Percentiles rank a stretch among this genome's conserved stretches.
These are phyloP conservation scores for Cladorrhinum samala DNA, from an alignment of 495 filamentous ascomycete genomes.

Conservation along the genomic window DNA sequence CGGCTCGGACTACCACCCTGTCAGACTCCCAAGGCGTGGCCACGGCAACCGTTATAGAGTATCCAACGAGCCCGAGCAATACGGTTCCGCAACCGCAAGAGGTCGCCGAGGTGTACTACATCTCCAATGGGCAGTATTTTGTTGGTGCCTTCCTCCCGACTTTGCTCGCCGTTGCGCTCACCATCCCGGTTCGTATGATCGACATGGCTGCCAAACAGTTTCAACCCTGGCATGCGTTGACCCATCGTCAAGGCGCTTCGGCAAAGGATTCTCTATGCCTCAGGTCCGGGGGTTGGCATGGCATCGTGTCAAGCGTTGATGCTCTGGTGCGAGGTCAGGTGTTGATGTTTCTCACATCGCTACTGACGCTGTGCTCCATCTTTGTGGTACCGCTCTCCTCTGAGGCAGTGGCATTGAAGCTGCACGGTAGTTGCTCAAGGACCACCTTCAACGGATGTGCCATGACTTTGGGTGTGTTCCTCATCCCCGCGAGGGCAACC, in stretches of 20 bases:
- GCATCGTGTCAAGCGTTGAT: slow-evolving; percentile 17
- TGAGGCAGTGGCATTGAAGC: slow-evolving; percentile 28
- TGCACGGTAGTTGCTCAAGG: slow-evolving; percentile 24
- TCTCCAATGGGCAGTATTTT: slow-evolving; percentile 27
- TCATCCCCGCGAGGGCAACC: slow-evolving; percentile 20
- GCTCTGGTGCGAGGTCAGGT: slow-evolving; percentile 23
- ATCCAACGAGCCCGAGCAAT: slow-evolving; percentile 17
- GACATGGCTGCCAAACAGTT: slow-evolving; percentile 30
- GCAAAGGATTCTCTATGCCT: slow-evolving; percentile 28
- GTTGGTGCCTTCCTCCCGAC: slow-evolving; percentile 33
- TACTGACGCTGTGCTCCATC: slow-evolving; percentile 23
- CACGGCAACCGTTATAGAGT: slow-evolving; percentile 26
- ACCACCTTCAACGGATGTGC: slow-evolving; percentile 26
- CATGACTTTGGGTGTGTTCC: slow-evolving; percentile 30
- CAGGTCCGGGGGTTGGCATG: slow-evolving; percentile 21
- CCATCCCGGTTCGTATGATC: slow-evolving; percentile 31
- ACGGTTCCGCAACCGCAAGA: neutral
- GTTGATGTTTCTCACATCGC: slow-evolving; percentile 23
- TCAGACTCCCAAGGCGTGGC: slow-evolving; percentile 23
- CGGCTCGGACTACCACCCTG: slow-evolving; percentile 13
- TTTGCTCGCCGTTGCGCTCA: slow-evolving; percentile 24
- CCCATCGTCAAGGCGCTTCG: slow-evolving; percentile 17
- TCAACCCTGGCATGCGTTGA: slow-evolving; percentile 33
- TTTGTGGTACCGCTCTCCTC: slow-evolving; percentile 29
- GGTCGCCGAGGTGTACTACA: slow-evolving; percentile 15